These are phyloP conservation scores for Cladosporium sphaerospermum DNA, from an alignment of 2,329 filamentous ascomycete genomes.

Conservation along the genomic window DNA sequence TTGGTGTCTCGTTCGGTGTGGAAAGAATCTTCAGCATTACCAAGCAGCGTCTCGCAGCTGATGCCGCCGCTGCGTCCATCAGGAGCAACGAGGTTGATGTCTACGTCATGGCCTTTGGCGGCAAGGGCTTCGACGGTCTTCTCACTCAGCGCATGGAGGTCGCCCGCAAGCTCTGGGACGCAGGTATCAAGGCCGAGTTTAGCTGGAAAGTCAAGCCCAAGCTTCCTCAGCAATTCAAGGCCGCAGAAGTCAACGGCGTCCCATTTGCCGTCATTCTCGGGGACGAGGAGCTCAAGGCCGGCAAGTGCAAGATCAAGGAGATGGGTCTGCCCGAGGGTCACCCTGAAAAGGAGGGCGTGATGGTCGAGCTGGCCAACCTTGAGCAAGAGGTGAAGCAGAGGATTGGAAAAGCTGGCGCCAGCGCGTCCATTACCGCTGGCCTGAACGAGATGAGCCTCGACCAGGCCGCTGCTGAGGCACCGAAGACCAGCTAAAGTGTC, in stretches of 20 bases:
- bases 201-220: constrained; percentile 87
- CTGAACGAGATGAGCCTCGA: constrained; percentile 20
- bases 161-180: constrained; percentile 71
- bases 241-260: constrained; percentile 70
- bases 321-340: constrained; percentile 73
- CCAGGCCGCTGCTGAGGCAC: constrained; percentile 17
- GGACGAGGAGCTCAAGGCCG: constrained; percentile 77
- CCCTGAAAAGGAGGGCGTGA: constrained; percentile 81
- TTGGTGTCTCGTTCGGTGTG: constrained; percentile 88
- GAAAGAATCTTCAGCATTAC: constrained; percentile 93
- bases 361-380: constrained; percentile 60
- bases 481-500: constrained; percentile 15
- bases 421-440: constrained; percentile 16
- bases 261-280: constrained; percentile 86
- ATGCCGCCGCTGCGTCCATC: constrained; percentile 48
- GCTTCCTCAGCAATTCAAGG: constrained; percentile 83
- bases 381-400: constrained; percentile 56
- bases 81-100: constrained; percentile 76
- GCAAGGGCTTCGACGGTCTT: constrained; percentile 74
- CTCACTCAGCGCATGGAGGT: constrained; percentile 79
- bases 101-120: constrained; percentile 91
- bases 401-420: constrained; percentile 26
- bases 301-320: constrained; percentile 84
- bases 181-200: constrained; percentile 87
- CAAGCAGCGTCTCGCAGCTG: constrained; percentile 65